Evolutionary conservation across 2,329 filamentous ascomycete species (phyloP), one percentile per base, ranked within the genome.

Genomic region (Diaporthe sp.): DNA sequence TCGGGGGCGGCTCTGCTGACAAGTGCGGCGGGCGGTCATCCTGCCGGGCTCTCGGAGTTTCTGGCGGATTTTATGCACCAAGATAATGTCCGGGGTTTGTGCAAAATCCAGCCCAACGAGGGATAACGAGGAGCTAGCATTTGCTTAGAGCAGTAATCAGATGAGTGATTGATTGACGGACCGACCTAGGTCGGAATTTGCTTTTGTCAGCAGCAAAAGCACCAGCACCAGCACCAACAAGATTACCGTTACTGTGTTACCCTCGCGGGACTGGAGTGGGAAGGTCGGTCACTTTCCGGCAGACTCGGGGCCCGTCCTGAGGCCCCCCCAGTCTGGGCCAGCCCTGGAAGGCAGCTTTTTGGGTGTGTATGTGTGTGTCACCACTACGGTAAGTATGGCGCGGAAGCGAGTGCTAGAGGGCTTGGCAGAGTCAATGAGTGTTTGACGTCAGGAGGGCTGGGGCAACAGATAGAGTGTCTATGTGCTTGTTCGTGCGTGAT

Each of bases 371-470:
- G 25, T 33, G 25, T 68, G 64, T 68, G 64, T 54, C 64, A 68
- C 64, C 64, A 68, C 47, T 54, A 35, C n/a, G 64, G 47, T 68
- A 54, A 54, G 64, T 54, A 68, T 28, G 64, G 64, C 64, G 64
- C 40, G 47, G 47, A 54, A 40, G 64, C 64, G 64, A 54, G 64
- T 47, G 47, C 64, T 68, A 68, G 64, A 68, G 47, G 64, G 45
- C 64, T 68, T 68, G 64, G 64, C 64, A 68, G 64, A 68, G 45
- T 68, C 64, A 68, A 68, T 54, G 33, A 54, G 64, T 52, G 64
- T 68, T 68, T 68, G 64, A 54, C 64, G 64, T 68, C 64, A 68
- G 64, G 33, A 28, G 47, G 28, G 19, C 30, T 35, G 33, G 5
- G 47, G 47, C 47, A 28, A n/a, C 64, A 68, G 64, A 67, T 52